phyloP scores from a whole-genome alignment of 139 green algal genomes.

The Closterium sp. region DNA sequence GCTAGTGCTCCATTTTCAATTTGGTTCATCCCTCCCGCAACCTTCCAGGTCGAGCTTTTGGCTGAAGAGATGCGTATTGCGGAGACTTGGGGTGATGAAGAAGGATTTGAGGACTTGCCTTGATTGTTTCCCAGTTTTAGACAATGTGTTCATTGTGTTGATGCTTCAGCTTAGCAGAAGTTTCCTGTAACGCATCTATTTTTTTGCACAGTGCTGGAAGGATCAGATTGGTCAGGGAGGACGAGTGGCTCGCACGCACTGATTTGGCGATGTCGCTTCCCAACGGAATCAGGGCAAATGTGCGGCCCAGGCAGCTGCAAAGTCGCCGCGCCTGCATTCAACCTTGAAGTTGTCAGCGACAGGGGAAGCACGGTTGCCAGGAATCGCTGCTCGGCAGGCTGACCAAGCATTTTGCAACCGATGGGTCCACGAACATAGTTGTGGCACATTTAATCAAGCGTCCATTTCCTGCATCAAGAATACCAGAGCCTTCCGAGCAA shows the following conservation, averaged over 20 bases:
- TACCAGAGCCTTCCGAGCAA: background rate
- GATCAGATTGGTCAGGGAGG: too few species aligned
- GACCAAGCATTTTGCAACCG: background rate
- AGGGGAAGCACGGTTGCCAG: background rate
- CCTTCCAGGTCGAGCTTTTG: background rate
- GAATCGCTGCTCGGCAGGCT: background rate
- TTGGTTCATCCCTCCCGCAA: background rate
- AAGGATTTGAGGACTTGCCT: constrained; percentile 2
- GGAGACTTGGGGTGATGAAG: background rate
- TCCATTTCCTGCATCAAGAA: background rate
- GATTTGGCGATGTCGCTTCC: background rate
- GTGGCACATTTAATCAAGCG: too few species aligned
- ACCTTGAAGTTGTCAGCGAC: background rate
- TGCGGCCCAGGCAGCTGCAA: background rate
- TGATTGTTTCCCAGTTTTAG: background rate
- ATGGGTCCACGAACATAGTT: too few species aligned
- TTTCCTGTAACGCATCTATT: too few species aligned
- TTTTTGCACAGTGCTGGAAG: too few species aligned
- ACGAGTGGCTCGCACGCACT: background rate
- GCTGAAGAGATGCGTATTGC: background rate
- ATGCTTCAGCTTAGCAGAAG: too few species aligned
- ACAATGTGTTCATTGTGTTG: too few species aligned
- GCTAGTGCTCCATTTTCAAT: too few species aligned
- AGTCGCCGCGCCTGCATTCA: background rate
- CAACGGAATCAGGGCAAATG: background rate